Evolutionary conservation across 2,329 filamentous ascomycete species (phyloP), one percentile per base, ranked within the genome.

Genomic region (Fusarium sp.): DNA sequence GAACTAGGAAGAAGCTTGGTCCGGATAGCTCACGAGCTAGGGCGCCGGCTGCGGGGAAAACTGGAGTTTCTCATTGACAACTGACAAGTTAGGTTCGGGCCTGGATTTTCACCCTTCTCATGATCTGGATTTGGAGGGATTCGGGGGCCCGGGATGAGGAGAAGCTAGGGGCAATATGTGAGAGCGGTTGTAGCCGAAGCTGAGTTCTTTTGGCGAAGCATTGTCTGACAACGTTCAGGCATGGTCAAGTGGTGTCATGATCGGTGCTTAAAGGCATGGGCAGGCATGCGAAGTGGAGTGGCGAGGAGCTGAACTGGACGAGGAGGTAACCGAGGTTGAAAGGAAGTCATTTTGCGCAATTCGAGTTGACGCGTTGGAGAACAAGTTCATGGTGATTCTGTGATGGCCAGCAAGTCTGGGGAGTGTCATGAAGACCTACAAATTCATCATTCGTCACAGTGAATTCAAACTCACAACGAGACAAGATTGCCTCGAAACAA

Each of bases 231-330:
- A 40, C 7, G 46, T 44, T 58, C 29, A 56, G 49, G 34, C 29
- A 16, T 14, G 49, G 20, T 49, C 33, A 27, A 31, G 38, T 34
- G 33, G 46, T 67, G 58, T 67, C 58, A 67, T 67, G 64, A 65
- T 65, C 27, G 27, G 18, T 49, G 29, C 16, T n/a, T 8, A 25
- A 38, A 27, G 38, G 10, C 10, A 42, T 23, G 57, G 33, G 49
- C 49, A 50, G 44, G 50, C 34, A 44, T 16, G 34, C 20, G 49
- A 46, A 61, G 62, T 60, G 55, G 40, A 61, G 42, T 44, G 58
- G 27, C 6, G 55, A 38, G 23, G 29, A 61, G 38, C 14, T 13
- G 34, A 31, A 38, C 11, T 33, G 13, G 36, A 49, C 44, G 31
- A 29, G 29, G 33, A 20, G n/a, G 33, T 42, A 51, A 18, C 53